Base-by-base conservation (phyloP, 2,329 filamentous ascomycete species). In the Phyllosticta citriasiana region DNA sequence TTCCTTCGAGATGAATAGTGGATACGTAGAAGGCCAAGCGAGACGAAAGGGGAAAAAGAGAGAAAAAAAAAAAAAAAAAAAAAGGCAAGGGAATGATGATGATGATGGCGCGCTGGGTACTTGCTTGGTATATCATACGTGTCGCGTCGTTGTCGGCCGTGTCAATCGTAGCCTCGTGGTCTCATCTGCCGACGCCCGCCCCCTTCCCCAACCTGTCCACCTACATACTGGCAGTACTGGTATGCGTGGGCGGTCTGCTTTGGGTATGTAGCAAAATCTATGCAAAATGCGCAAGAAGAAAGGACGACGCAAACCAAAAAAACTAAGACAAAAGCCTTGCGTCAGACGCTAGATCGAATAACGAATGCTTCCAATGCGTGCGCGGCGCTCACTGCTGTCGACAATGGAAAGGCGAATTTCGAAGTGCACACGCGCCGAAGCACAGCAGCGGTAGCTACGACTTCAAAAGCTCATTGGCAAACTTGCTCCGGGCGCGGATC, bases 401-500 rank as follows among this genome's bases (percentile, higher is more conserved):
- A 30, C 9, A 8, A 6, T 30, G 27, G 9, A 7, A 7, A 30
- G 9, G 33, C 33, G 14, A 40, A 40, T 40, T 12, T 16, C 33
- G 4, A 12, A 40, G 33, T 22, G 19, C 19, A 22, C 19, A 22
- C 19, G 14, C 14, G 33, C 10, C 4, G 14, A 14, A 40, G 33
- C 33, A 14, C 9, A 40, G 10, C 33, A 40, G 10, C 33, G 16
- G 14, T 16, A 40, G 14, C 14, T 40, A 60, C n/a, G 30, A 3
- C 58, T 60, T 60, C 68, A 73, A 68, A 30, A 73, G 71, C 64
- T 73, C 77, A 52, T 73, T 76, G 0, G 91, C 91, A 74, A 96
- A 88, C 66, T 84, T 87, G 70, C 89, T 94, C 70, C 86, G 82
- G 10, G 82, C 81, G 27, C 92, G 80, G 64, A 97, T 96, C 65